Evolutionary conservation across 352 stramenopile genomes (phyloP), one percentile per base, ranked within the genome.

Genomic region (Pythium pyrilobum): DNA sequence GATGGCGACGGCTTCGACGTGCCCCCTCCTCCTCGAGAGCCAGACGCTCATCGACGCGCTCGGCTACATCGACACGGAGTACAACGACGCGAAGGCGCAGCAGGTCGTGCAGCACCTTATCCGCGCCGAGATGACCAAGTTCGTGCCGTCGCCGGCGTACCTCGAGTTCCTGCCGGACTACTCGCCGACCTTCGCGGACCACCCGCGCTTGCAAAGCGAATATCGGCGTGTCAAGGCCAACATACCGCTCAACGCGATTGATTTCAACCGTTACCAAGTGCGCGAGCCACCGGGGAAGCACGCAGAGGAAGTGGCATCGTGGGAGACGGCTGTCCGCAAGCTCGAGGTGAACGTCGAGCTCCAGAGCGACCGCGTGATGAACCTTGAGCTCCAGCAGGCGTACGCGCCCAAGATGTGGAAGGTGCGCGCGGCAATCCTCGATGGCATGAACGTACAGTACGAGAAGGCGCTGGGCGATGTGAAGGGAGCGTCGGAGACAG

Each of bases 341-440:
- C 67, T 86, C 5, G 53, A 81, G 50, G 54, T 81, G 27, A 54
- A 62, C 5, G 59, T 89, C 36, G 79, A 92, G 53, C 59, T 89
- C 39, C 65, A 90, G 58, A 74, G 52, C 52, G 84, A 82, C 47
- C 69, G 69, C n/a, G 74, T 89, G 12, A 58, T 77, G 33, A 90
- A 85, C 64, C 54, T 92, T 28, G 81, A 92, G 58, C 68, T 92
- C 29, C 70, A 87, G 52, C 81, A 92, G 37, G 66, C 67, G 23
- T 92, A 90, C 50, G 79, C 77, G 8, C 67, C 77, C 11, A 87
- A 87, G 45, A 51, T 85, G 36, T 79, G 66, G 56, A 89, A 92
- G 53, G 63, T 77, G 12, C 71, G 77, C 1, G 71, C 76, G 0
- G 70, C 74, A 6, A 56, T 90, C n/a, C 39, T 92, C 29, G 76